These are phyloP conservation scores for Hirsutella minnesotensis DNA, from an alignment of 2,329 filamentous ascomycete genomes.

Conservation along the genomic window DNA sequence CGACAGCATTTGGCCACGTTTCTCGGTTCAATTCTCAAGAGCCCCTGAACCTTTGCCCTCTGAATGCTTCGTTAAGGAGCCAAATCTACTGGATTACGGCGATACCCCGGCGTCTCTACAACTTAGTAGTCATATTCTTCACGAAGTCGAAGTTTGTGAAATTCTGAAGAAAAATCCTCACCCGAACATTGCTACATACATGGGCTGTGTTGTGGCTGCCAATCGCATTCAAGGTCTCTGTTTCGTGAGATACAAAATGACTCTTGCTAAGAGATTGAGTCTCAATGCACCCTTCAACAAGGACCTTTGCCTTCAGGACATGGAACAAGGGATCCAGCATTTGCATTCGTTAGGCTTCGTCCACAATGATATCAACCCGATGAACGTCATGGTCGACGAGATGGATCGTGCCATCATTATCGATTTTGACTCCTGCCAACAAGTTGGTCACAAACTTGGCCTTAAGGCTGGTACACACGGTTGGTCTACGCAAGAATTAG, in stretches of 20 bases:
- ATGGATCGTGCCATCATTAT: slow-evolving; percentile 18
- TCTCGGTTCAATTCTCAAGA: background rate
- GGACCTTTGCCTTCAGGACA: slow-evolving; percentile 3
- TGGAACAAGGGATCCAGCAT: slow-evolving; percentile 16
- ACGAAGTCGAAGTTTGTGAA: slow-evolving; percentile 7
- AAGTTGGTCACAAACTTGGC: slow-evolving; percentile 4
- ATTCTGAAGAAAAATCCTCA: slow-evolving; percentile 7
- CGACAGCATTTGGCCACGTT: slow-evolving; percentile 1
- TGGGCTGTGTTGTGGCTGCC: slow-evolving; percentile 6
- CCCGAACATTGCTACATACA: slow-evolving; percentile 9
- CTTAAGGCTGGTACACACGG: background rate
- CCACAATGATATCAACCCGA: slow-evolving; percentile 24
- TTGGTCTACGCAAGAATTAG: background rate
- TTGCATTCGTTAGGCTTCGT: slow-evolving; percentile 20
- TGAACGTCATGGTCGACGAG: slow-evolving; percentile 21
- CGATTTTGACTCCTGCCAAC: slow-evolving; percentile 21
- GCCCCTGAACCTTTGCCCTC: background rate
- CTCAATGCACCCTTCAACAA: slow-evolving; percentile 1
- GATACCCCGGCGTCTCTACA: background rate
- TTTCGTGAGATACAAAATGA: slow-evolving; percentile 5
- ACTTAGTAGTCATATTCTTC: slow-evolving; percentile 1
- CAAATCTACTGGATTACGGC: background rate
- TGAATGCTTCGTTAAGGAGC: background rate
- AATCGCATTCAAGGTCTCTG: slow-evolving; percentile 7
- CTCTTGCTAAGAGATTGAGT: slow-evolving; percentile 1